Evolutionary conservation across 495 filamentous ascomycete genomes (phyloP).

Genomic region (Penicillium chermesinum): DNA sequence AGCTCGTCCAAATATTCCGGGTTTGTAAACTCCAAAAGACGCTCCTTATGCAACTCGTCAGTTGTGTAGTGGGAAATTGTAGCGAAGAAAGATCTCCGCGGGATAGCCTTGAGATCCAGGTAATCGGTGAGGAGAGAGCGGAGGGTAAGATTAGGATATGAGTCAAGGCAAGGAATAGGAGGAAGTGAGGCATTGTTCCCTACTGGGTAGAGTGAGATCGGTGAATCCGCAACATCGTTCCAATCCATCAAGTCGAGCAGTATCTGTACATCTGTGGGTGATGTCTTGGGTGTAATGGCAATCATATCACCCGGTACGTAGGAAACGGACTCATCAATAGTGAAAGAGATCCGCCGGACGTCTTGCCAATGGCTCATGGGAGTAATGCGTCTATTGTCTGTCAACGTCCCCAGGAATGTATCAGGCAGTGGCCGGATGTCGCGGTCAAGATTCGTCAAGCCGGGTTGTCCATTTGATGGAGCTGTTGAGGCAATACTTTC

Average conservation of each 20-base stretch:
- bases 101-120: slow-evolving; percentile 83
- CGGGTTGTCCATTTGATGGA: slow-evolving; percentile 15
- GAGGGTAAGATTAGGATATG: slow-evolving; percentile 55
- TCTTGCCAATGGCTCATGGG: slow-evolving; percentile 84
- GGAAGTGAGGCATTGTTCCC: slow-evolving; percentile 27
- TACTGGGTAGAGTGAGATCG: slow-evolving; percentile 43
- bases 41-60: slow-evolving; percentile 69
- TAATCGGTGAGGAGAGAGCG: slow-evolving; percentile 72
- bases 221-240: slow-evolving; percentile 62
- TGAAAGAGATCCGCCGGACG: slow-evolving; percentile 70
- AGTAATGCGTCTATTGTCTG: slow-evolving; percentile 67
- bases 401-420: slow-evolving; percentile 36
- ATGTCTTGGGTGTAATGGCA: slow-evolving; percentile 82
- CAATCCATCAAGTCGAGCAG: slow-evolving; percentile 75
- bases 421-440: slow-evolving; percentile 50
- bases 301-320: slow-evolving; percentile 71
- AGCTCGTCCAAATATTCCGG: slow-evolving; percentile 79
- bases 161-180: slow-evolving; percentile 39
- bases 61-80: slow-evolving; percentile 65
- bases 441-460: slow-evolving; percentile 38
- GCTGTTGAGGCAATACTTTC: not conserved
- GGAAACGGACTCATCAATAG: slow-evolving; percentile 35
- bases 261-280: slow-evolving; percentile 65
- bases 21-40: slow-evolving; percentile 75
- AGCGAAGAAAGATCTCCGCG: slow-evolving; percentile 78